Conservation (phyloP, 495 filamentous ascomycete genomes). For the Trichoderma reesei region DNA sequence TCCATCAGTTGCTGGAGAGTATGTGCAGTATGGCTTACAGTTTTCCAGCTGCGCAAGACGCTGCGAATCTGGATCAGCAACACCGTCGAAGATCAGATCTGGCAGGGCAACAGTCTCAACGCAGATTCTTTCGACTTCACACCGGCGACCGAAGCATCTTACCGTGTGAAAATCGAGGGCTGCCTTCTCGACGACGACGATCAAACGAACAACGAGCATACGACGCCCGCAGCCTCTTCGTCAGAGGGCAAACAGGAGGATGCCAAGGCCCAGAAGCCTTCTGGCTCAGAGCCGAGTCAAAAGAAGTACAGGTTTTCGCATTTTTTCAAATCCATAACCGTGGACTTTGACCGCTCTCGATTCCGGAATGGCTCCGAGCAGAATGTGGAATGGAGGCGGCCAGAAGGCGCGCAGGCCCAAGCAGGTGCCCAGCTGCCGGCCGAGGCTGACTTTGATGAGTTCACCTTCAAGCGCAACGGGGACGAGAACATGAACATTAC, state of each 20-base stretch:
- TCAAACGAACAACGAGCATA: slow-evolving; percentile 25
- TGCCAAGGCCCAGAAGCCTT: slow-evolving; percentile 51
- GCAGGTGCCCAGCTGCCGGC: slow-evolving; percentile 20
- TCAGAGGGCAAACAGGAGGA: slow-evolving; percentile 23
- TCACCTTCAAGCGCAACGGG: slow-evolving; percentile 82
- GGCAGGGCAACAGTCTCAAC: slow-evolving; percentile 63
- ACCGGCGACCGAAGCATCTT: slow-evolving; percentile 58
- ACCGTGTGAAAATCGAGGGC: slow-evolving; percentile 88
- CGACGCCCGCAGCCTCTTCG: slow-evolving; percentile 25
- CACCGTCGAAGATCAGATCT: slow-evolving; percentile 86
- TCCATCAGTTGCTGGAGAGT: not conserved
- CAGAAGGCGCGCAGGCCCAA: slow-evolving; percentile 26
- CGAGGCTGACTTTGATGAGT: slow-evolving; percentile 73
- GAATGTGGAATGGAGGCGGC: slow-evolving; percentile 63
- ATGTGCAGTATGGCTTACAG: slow-evolving; percentile 1
- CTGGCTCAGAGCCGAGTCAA: slow-evolving; percentile 43
- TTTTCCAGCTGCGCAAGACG: slow-evolving; percentile 57
- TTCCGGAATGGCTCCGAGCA: slow-evolving; percentile 46
- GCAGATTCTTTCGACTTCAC: slow-evolving; percentile 67
- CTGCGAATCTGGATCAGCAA: slow-evolving; percentile 94
- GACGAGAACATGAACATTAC: slow-evolving; percentile 91
- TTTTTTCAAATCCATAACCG: slow-evolving; percentile 85
- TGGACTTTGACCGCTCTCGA: slow-evolving; percentile 67
- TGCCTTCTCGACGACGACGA: slow-evolving; percentile 72
- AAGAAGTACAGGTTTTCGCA: slow-evolving; percentile 65